Base-by-base conservation (phyloP, 1,284 basidiomycete genomes). In the Porogramme epimiltina region DNA sequence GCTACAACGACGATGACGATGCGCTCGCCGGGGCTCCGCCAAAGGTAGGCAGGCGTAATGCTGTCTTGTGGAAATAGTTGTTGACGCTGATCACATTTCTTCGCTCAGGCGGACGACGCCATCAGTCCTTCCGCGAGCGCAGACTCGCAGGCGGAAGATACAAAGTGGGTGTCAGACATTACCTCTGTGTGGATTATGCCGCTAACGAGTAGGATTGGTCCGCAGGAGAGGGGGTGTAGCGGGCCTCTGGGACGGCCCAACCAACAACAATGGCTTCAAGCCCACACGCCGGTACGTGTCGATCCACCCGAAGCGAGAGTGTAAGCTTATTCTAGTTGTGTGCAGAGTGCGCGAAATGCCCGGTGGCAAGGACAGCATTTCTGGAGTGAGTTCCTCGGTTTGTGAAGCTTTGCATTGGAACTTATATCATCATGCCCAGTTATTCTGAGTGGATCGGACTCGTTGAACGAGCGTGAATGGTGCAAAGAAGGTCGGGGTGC, bases 281-380 rank as follows among this genome's bases (percentile, higher is more conserved):
- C 85, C 85, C 2, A 84, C 85, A n/a, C 80, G 85, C 59, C 77
- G 80, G 85, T 84, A 66, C 24, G 70, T 44, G 19, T 8, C 15
- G 3, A 20, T 16, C 31, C 37, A 24, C 1, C 39, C 11, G 49
- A 18, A 15, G 10, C 26, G 19, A 47, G 36, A 39, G 22, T 19
- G 22, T 15, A 22, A 22, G 22, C 28, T 16, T 33, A 10, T 16
- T 11, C 34, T 40, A 18, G 40, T n/a, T 36, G 20, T 26, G 3
- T 37, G 8, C 34, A 66, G 65, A 18, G 66, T 66, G 3, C 63
- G 65, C 8, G 59, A 62, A 26, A 59, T 54, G 47, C 85, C 85
- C 18, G 85, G 85, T 59, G 85, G 85, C 20, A 65, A 74, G 42
- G 85, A 87, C 62, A 80, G 72, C 62, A 80, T 87, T 43, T 76